These are phyloP conservation scores for Butyriboletus loyo DNA, from an alignment of 768 basidiomycete species.

Conservation along the genomic window DNA sequence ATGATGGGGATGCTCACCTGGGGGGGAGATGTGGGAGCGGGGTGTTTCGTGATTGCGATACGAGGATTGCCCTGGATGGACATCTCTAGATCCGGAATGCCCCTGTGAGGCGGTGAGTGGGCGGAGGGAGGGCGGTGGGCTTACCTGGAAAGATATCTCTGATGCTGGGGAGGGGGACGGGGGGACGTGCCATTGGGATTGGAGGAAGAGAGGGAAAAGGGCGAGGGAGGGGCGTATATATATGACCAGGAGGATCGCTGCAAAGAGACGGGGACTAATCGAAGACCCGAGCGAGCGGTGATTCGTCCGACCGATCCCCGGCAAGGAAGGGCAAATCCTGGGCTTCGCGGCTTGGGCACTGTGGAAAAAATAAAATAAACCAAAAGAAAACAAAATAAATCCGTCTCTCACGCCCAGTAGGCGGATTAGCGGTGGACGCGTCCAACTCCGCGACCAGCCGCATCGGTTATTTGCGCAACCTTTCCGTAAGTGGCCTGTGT, in stretches of 20 bases:
- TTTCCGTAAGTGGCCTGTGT: slow-evolving; percentile 24
- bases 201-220: not conserved
- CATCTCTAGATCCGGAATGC: slow-evolving; percentile 18
- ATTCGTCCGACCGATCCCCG: slow-evolving; percentile 24
- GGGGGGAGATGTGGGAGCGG: not conserved
- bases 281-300: slow-evolving; percentile 22
- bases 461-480: too few species aligned
- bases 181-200: slow-evolving; percentile 23
- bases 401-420: too few species aligned
- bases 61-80: slow-evolving; percentile 12
- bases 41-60: not conserved
- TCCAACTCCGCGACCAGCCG: too few species aligned
- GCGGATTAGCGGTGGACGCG: not conserved
- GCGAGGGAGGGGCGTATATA: slow-evolving; percentile 5
- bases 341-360: slow-evolving; percentile 17
- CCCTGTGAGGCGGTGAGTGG: slow-evolving; percentile 5
- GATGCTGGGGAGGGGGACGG: slow-evolving; percentile 45
- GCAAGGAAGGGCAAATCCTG: slow-evolving; percentile 20
- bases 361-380: too few species aligned
- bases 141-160: slow-evolving; percentile 56
- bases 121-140: not conserved
- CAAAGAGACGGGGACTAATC: slow-evolving; percentile 22
- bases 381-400: too few species aligned
- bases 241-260: slow-evolving; percentile 13
- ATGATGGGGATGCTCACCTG: too few species aligned